Evolutionary conservation across 768 basidiomycete genomes (phyloP).

Genomic region (Suillus lakei): DNA sequence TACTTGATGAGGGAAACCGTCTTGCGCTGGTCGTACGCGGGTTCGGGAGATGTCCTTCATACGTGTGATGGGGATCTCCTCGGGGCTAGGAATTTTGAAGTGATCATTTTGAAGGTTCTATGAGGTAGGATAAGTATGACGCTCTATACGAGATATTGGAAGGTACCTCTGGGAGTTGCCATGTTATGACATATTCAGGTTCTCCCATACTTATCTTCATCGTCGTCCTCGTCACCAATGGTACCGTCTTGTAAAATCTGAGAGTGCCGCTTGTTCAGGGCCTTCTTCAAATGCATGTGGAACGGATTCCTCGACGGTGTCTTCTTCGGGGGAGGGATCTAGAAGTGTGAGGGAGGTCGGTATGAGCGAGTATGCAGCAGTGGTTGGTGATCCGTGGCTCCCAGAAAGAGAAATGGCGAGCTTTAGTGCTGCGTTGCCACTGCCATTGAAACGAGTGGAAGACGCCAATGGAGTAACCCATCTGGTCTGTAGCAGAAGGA

Average conservation of each 20-base stretch:
- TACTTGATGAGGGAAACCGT: neutral
- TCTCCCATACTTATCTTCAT: neutral
- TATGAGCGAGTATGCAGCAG: conserved; percentile 2
- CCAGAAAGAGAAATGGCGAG: conserved; percentile 3
- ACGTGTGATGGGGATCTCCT: neutral
- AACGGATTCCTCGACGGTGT: neutral
- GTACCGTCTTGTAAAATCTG: neutral
- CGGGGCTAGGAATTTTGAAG: neutral
- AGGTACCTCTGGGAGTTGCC: conserved; percentile 2
- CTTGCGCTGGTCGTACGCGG: neutral
- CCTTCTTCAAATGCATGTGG: neutral
- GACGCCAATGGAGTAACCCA: conserved; percentile 28
- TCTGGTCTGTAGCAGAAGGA: conserved; percentile 18
- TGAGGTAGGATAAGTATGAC: neutral
- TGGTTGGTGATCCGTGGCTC: neutral
- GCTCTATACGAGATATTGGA: neutral
- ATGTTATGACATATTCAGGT: neutral
- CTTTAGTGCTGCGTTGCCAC: conserved; percentile 13
- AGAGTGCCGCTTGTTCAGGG: neutral
- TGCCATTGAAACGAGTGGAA: conserved; percentile 6
- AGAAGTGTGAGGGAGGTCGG: neutral
- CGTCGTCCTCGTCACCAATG: conserved; percentile 5
- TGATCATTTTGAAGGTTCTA: conserved; percentile 3
- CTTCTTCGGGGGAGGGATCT: neutral
- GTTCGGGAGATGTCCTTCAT: neutral